These are phyloP conservation scores for Aspergillus affinis DNA, from an alignment of 495 filamentous ascomycete genomes.

Conservation along the genomic window DNA sequence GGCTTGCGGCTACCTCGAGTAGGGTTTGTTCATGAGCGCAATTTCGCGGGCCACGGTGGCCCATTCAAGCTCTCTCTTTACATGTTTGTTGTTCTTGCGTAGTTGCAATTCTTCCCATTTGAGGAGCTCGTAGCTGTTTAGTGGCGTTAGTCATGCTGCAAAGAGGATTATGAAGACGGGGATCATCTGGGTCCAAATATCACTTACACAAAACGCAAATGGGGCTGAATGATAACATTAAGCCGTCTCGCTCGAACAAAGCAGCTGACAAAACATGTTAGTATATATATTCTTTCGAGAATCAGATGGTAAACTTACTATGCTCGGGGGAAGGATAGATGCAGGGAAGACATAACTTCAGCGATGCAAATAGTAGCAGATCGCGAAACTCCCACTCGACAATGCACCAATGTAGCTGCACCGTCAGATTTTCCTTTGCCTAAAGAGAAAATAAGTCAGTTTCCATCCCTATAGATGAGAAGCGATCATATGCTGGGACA, in stretches of 20 bases:
- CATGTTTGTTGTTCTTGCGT: slow-evolving; percentile 41
- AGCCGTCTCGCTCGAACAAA: slow-evolving; percentile 90
- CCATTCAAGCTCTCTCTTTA: slow-evolving; percentile 87
- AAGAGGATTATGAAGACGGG: neutral
- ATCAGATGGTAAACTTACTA: slow-evolving; percentile 59
- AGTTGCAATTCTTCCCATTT: slow-evolving; percentile 84
- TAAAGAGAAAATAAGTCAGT: slow-evolving; percentile 30
- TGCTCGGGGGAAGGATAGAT: slow-evolving; percentile 83
- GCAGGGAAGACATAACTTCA: slow-evolving; percentile 82
- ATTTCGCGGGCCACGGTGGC: slow-evolving; percentile 83
- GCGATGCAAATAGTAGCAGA: slow-evolving; percentile 98
- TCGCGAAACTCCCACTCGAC: slow-evolving; percentile 90
- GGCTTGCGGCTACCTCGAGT: slow-evolving; percentile 35
- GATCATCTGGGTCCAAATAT: neutral
- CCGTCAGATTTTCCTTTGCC: slow-evolving; percentile 72
- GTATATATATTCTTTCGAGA: neutral
- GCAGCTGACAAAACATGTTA: slow-evolving; percentile 52
- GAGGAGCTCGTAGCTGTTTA: slow-evolving; percentile 60
- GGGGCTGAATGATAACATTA: slow-evolving; percentile 72
- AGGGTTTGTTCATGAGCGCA: slow-evolving; percentile 95
- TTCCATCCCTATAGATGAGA: neutral
- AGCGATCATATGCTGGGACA: slow-evolving; percentile 8
- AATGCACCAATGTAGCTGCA: slow-evolving; percentile 92
- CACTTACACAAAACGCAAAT: slow-evolving; percentile 63
- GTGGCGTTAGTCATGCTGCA: slow-evolving; percentile 14